phyloP scores from a whole-genome alignment of 345 rosid species.

The Murraya koenigii region DNA sequence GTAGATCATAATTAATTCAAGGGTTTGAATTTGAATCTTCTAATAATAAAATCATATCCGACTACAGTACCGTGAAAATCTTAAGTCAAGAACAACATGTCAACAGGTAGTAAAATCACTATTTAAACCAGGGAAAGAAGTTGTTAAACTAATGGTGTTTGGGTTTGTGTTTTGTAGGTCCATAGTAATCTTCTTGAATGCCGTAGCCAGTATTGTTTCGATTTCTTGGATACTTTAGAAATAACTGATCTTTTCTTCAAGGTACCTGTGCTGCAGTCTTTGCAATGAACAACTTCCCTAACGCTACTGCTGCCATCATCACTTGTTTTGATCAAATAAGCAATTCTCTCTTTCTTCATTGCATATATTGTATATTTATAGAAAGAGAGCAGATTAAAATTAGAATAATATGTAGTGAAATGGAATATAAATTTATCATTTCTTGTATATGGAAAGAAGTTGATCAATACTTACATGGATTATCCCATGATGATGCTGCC shows the following conservation, averaged over 20 bases:
- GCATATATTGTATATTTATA: background rate
- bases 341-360: constrained; percentile 3
- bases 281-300: constrained; percentile 14
- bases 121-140: background rate
- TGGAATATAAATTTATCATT: too few species aligned
- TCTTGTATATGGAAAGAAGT: background rate
- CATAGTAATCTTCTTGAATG: constrained; percentile 64
- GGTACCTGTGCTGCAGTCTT: constrained; percentile 25
- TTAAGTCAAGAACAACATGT: too few species aligned
- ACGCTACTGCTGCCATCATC: background rate
- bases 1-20: background rate
- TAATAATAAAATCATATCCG: background rate
- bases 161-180: constrained; percentile 57
- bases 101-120: too few species aligned
- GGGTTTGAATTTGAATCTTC: background rate
- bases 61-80: background rate
- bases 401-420: too few species aligned
- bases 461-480: constrained; percentile 4
- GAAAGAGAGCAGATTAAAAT: too few species aligned
- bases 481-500: background rate
- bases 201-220: constrained; percentile 32
- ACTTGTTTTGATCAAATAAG: constrained; percentile 7
- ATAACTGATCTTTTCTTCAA: constrained; percentile 21
- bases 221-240: constrained; percentile 16
- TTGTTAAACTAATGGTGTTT: constrained; percentile 37